Base-by-base conservation (phyloP, 352 stramenopile genomes). In the Globisporangium megalacanthum region DNA sequence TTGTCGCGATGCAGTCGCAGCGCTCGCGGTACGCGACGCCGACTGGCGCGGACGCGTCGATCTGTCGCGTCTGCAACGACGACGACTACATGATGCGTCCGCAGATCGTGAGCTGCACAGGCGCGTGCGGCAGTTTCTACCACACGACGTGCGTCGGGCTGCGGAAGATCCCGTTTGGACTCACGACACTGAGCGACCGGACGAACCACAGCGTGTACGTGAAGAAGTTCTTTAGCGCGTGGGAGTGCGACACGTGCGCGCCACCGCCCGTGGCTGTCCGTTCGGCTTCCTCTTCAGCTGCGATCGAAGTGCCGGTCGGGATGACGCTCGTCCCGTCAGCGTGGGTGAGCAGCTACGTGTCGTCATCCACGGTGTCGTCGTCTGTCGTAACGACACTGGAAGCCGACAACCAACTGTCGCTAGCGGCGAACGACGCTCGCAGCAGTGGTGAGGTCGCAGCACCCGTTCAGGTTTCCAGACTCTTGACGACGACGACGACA, bases 11-110 rank as follows among this genome's bases (percentile, higher is more conserved):
- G 64, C 81, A 92, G 54, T 89, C 81, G 6, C 72, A 88, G 46
- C 64, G 78, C 4, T 77, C 61, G 14, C 68, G 69, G 3, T 86
- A 88, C 47, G 73, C 76, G 10, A 77, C 60, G 6, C 62, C 73
- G 9, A 74, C 73, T 1, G 49, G 60, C 1, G 42, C 58, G 4
- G 62, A 77, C 37, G 59, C 64, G 19, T 70, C 64, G 11, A 22
- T 81, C 13, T 94, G 83, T 56, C 47, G 61, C 17, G 63, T 70
- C 1, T 94, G 83, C 67, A 80, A 83, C 13, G 79, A 92, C 48
- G 83, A 94, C 35, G 83, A 94, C 68, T 92, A 88, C 61, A 85
- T 92, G 75, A 88, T 85, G 69, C 76, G 83, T 1, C 69, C 83
- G 5, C 83, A 94, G 57, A 62, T 94, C 47, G 78, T 94, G 0